Evolutionary conservation across 108 stramenopile species (phyloP), one percentile per base, ranked within the genome.

Genomic region (Conticribra guillardii): DNA sequence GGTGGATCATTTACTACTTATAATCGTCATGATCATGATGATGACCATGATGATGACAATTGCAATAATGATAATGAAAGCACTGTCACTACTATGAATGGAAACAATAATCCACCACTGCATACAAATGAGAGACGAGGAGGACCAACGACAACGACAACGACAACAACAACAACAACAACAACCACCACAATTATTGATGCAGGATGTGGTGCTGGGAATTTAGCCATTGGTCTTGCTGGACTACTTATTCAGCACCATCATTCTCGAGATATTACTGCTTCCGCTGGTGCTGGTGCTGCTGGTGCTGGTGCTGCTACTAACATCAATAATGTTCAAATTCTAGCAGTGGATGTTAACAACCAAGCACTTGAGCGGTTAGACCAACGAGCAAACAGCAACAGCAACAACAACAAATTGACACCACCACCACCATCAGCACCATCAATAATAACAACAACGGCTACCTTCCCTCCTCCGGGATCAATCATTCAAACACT

Each of bases 261-360:
- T 1, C 49, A 21, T 31, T 37, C 51, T 37, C 15, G 41, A 45
- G 8, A 45, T 19, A 33, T 30, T 17, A 30, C 2, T 54, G 7
- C 22, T 4, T 27, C 2, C 54, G 23, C 22, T 21, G 54, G 16
- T 21, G 54, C 37, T 11, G 37, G 11, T 11, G 37, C 5, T 11
- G 37, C 5, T 11, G 11, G 5, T 11, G 37, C 5, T 11, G 37
- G 9, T 29, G 18, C n/a, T 41, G 37, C 37, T 41, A 9, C 51
- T 14, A 54, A 54, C 19, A 63, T n/a, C 9, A 52, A 32, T n/a
- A 30, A 62, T 21, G 59, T 68, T 14, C 41, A 64, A 24, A 46
- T 80, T 5, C 49, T 80, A 21, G 79, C 79, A 11, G 60, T 80
- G 28, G 79, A 80, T 30, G 67, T 80, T 1, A 80, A 80, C 46